phyloP scores from a whole-genome alignment of 768 basidiomycete species.

The Mycena haematopus region DNA sequence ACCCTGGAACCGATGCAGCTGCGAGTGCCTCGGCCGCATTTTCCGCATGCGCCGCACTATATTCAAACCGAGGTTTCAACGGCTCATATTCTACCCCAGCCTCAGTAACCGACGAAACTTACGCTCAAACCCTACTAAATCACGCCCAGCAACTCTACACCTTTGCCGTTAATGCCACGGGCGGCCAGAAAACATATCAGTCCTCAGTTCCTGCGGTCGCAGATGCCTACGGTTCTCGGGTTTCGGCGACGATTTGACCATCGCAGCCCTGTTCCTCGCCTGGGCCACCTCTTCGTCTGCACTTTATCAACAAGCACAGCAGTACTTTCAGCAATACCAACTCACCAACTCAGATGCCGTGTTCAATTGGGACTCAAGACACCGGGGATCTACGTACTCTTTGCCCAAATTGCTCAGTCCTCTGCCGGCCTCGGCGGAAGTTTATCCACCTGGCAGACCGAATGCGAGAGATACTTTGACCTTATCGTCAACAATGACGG shows the following conservation, averaged over 20 bases:
- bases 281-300: conserved; percentile 68
- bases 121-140: conserved; percentile 68
- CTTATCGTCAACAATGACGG: conserved; percentile 63
- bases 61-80: conserved; percentile 65
- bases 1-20: conserved; percentile 90
- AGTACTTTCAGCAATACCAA: conserved; percentile 62
- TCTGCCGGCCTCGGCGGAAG: conserved; percentile 62
- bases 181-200: conserved; percentile 69
- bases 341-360: conserved; percentile 60
- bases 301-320: conserved; percentile 67
- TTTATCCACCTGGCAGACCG: conserved; percentile 66
- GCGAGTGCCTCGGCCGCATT: conserved; percentile 88
- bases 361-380: conserved; percentile 91
- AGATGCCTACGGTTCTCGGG: conserved; percentile 70
- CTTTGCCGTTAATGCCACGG: conserved; percentile 74
- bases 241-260: conserved; percentile 75
- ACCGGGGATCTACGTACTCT: conserved; percentile 77
- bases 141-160: conserved; percentile 80
- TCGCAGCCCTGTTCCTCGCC: conserved; percentile 80
- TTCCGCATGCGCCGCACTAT: conserved; percentile 84
- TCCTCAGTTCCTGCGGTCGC: conserved; percentile 69
- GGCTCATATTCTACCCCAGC: conserved; percentile 64
- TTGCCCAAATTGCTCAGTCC: conserved; percentile 72
- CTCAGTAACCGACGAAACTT: conserved; percentile 73
- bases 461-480: conserved; percentile 82